phyloP scores from a whole-genome alignment of 768 basidiomycete genomes.

The Dioszegia hungarica region DNA sequence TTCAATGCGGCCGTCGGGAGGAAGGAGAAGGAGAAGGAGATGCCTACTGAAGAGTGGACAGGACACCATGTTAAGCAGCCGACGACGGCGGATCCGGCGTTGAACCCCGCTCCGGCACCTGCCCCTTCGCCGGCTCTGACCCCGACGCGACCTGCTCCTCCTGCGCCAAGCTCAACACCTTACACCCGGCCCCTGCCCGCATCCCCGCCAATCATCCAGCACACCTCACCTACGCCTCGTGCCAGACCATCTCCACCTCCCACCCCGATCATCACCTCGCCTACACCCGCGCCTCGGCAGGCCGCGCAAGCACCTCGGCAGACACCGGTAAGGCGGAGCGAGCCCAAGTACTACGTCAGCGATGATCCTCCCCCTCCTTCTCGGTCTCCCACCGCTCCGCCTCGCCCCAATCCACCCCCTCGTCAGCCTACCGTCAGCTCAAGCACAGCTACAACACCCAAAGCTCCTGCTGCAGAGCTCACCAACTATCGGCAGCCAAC shows the following conservation, averaged over 20 bases:
- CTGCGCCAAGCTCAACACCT: background rate
- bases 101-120: slow-evolving; percentile 35
- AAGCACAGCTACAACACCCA: too few species aligned
- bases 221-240: background rate
- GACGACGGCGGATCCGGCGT: slow-evolving; percentile 17
- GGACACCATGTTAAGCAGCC: slow-evolving; percentile 29
- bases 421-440: too few species aligned
- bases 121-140: background rate
- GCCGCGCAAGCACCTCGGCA: slow-evolving; percentile 2
- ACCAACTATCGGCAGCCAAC: background rate
- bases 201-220: background rate
- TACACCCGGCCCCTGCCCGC: background rate
- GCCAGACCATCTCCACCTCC: background rate
- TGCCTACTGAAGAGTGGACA: background rate
- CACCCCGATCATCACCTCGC: background rate
- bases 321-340: slow-evolving; percentile 12
- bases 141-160: too few species aligned
- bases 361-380: slow-evolving; percentile 14
- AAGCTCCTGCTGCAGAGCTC: background rate
- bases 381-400: too few species aligned
- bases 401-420: background rate
- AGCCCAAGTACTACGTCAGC: slow-evolving; percentile 40
- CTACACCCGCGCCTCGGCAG: background rate
- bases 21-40: slow-evolving; percentile 13
- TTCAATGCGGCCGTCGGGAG: slow-evolving; percentile 12